These are phyloP conservation scores for Phalaenopsis aphrodite DNA, from an alignment of 106 monocot genomes.

Conservation along the genomic window DNA sequence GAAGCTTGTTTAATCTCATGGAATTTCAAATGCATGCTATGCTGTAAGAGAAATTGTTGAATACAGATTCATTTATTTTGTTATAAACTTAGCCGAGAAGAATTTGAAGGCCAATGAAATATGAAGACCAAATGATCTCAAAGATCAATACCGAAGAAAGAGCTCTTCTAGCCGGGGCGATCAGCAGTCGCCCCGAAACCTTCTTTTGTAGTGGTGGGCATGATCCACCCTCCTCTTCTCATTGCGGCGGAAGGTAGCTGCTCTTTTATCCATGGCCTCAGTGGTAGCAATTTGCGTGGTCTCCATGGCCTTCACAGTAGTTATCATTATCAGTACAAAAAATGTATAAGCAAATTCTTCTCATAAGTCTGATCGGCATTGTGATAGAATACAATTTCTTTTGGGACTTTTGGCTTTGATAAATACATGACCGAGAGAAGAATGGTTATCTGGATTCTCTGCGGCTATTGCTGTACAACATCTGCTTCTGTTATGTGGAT, in stretches of 20 bases:
- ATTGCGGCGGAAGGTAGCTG: slow-evolving; percentile 10
- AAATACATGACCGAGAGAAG: not conserved
- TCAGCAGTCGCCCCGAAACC: slow-evolving; percentile 24
- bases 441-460: slow-evolving; percentile 1
- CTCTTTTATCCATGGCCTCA: slow-evolving; percentile 6
- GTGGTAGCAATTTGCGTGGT: slow-evolving; percentile 1
- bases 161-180: not conserved
- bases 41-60: no score
- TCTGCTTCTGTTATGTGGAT: not conserved
- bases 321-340: not conserved
- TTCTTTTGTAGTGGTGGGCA: slow-evolving; percentile 9
- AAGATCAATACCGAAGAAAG: not conserved
- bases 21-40: no score
- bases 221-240: slow-evolving; percentile 22
- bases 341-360: not conserved
- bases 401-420: slow-evolving; percentile 8
- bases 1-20: no score
- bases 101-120: no score
- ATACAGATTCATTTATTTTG: no score
- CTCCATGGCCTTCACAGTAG: slow-evolving; percentile 7
- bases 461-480: not conserved
- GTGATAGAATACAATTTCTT: not conserved
- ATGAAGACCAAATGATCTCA: not conserved
- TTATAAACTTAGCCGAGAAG: no score
- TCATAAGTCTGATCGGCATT: not conserved